Percentiles rank a stretch among this genome's conserved stretches.
These are phyloP conservation scores for Dendryphion nanum DNA, from an alignment of 2,329 filamentous ascomycete species.

Conservation along the genomic window DNA sequence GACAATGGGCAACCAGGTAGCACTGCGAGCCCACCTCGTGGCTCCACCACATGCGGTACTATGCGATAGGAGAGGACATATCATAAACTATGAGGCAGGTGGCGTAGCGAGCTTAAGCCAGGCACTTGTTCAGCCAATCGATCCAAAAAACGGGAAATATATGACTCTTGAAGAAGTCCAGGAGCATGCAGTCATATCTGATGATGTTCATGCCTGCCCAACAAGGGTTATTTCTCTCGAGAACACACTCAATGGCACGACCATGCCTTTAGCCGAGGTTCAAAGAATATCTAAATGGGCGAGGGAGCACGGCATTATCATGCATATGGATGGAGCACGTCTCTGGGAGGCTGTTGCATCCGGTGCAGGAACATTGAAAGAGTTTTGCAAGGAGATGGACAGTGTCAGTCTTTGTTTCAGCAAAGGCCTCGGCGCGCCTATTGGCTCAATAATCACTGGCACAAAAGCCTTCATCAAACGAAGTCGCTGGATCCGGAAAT, in stretches of 20 bases:
- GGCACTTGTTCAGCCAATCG: constrained; percentile 65
- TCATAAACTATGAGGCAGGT: constrained; percentile 67
- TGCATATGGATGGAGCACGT: constrained; percentile 78
- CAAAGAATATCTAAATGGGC: constrained; percentile 68
- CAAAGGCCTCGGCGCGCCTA: constrained; percentile 78
- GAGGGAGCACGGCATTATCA: constrained; percentile 59
- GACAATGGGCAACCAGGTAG: constrained; percentile 92
- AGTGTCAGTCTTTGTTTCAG: constrained; percentile 76
- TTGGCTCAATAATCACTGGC: constrained; percentile 71
- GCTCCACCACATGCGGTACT: constrained; percentile 80
- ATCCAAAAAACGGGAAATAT: constrained; percentile 69
- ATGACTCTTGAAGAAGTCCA: constrained; percentile 76
- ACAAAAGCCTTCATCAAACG: constrained; percentile 60
- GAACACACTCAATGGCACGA: constrained; percentile 77
- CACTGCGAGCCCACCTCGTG: constrained; percentile 71
- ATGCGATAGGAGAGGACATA: constrained; percentile 76
- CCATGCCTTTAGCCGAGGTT: constrained; percentile 74
- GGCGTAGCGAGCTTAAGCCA: constrained; percentile 71
- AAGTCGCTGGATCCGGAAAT: constrained; percentile 75
- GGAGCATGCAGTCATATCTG: constrained; percentile 61
- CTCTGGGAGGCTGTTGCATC: constrained; percentile 79
- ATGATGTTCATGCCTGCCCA: constrained; percentile 75
- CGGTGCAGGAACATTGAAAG: constrained; percentile 64
- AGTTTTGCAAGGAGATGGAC: constrained; percentile 69
- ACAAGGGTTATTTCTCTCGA: constrained; percentile 81